Conservation (phyloP, 768 basidiomycete genomes). For the Xerocomus potaroensis region DNA sequence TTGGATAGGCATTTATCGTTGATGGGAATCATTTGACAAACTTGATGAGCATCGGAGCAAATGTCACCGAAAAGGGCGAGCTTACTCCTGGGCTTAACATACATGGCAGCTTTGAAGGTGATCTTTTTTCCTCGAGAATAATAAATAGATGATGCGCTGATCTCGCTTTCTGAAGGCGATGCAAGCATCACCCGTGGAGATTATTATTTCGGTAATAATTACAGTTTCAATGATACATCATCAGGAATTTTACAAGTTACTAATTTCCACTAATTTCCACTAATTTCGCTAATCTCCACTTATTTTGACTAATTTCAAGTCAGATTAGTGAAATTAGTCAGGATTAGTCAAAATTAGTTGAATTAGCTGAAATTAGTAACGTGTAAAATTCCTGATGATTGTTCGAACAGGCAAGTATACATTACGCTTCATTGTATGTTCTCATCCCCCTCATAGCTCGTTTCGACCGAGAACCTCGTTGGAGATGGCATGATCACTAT, state of each 20-base stretch:
- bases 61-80: conserved; percentile 10
- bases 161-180: conserved; percentile 12
- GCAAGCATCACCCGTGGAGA: conserved; percentile 23
- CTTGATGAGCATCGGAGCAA: conserved; percentile 25
- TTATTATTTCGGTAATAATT: conserved; percentile 26
- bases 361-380: too few species aligned
- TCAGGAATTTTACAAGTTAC: too few species aligned
- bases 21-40: conserved; percentile 28
- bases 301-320: too few species aligned
- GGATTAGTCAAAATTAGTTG: too few species aligned
- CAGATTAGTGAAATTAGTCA: too few species aligned
- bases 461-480: conserved; percentile 14
- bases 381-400: too few species aligned
- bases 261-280: too few species aligned
- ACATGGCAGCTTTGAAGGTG: conserved; percentile 25
- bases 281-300: too few species aligned
- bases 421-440: not conserved
- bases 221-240: conserved; percentile 24
- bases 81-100: conserved; percentile 18
- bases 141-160: not conserved
- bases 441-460: conserved; percentile 10
- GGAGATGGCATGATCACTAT: conserved; percentile 19
- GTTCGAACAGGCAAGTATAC: conserved; percentile 16
- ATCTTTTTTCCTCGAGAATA: not conserved
- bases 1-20: conserved; percentile 19